Percentiles rank a stretch among this genome's conserved stretches.
These are phyloP conservation scores for Penicillium bovifimosum DNA, from an alignment of 495 filamentous ascomycete genomes.

Conservation along the genomic window DNA sequence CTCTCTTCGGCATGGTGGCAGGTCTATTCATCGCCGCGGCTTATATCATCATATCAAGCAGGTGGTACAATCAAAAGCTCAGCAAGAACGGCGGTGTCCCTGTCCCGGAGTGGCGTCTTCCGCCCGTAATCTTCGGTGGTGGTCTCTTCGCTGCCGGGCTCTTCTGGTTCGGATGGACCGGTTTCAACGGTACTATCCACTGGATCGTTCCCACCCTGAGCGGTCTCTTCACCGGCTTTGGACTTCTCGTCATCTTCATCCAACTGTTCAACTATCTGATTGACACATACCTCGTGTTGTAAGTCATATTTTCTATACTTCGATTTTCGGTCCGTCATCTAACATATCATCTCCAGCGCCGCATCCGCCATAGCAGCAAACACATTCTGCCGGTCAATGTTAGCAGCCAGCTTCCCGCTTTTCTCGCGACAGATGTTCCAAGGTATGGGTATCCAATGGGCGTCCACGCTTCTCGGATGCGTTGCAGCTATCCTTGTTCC, in stretches of 20 bases:
- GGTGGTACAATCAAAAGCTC: constrained; percentile 51
- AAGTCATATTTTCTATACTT: constrained; percentile 25
- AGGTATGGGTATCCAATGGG: constrained; percentile 71
- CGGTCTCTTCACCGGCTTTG: constrained; percentile 57
- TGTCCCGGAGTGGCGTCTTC: constrained; percentile 82
- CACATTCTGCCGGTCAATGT: constrained; percentile 74
- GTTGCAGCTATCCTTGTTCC: constrained; percentile 64
- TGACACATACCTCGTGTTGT: constrained; percentile 87
- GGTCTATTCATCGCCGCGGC: constrained; percentile 36
- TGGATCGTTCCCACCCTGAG: constrained; percentile 83
- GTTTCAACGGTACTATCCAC: constrained; percentile 59
- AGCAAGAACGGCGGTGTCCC: constrained; percentile 67
- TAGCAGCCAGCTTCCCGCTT: constrained; percentile 72
- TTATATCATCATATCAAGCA: constrained; percentile 24
- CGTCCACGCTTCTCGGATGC: constrained; percentile 69
- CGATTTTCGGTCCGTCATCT: neutral
- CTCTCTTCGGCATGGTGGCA: constrained; percentile 40
- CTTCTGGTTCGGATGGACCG: constrained; percentile 86
- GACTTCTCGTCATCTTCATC: constrained; percentile 75
- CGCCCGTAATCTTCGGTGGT: constrained; percentile 71
- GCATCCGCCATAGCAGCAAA: constrained; percentile 86
- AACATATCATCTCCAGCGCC: constrained; percentile 38
- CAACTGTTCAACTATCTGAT: constrained; percentile 83
- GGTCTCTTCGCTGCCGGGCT: constrained; percentile 67
- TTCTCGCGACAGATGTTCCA: constrained; percentile 78